Conservation (phyloP, 805 yeast species). For the Cyberlindnera saturnus region DNA sequence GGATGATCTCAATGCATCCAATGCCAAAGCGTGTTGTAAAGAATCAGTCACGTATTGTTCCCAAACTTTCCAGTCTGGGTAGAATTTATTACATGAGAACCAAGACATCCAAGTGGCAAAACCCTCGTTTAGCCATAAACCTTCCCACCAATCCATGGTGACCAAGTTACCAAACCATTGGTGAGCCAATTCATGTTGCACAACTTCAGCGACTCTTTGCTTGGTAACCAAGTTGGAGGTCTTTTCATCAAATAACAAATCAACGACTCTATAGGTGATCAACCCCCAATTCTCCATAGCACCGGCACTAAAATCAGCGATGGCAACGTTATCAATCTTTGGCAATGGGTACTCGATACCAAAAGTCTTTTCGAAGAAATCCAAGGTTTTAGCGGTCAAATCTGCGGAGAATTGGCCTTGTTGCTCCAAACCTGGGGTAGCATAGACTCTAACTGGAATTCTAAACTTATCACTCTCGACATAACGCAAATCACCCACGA, state of each 20-base stretch:
- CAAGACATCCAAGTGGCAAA: constrained; percentile 91
- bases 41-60: constrained; percentile 74
- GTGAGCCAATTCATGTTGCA: constrained; percentile 85
- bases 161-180: constrained; percentile 91
- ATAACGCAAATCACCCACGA: constrained; percentile 73
- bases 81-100: constrained; percentile 70
- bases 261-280: constrained; percentile 74
- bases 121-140: constrained; percentile 83
- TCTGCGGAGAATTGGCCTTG: constrained; percentile 71
- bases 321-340: constrained; percentile 76
- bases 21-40: constrained; percentile 64
- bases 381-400: constrained; percentile 68
- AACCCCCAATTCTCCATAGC: constrained; percentile 89
- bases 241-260: constrained; percentile 65
- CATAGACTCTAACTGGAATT: constrained; percentile 74
- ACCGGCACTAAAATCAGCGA: constrained; percentile 79
- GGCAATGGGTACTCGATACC: constrained; percentile 76
- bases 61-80: constrained; percentile 87
- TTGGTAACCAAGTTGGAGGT: constrained; percentile 58
- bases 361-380: constrained; percentile 65
- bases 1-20: constrained; percentile 77
- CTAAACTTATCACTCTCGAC: constrained; percentile 61
- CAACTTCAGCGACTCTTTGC: constrained; percentile 78
- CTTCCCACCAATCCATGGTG: constrained; percentile 93
- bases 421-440: constrained; percentile 70